Evolutionary conservation across 805 yeast genomes (phyloP), one percentile per base, ranked within the genome.

Genomic region (Starmerella floricola): DNA sequence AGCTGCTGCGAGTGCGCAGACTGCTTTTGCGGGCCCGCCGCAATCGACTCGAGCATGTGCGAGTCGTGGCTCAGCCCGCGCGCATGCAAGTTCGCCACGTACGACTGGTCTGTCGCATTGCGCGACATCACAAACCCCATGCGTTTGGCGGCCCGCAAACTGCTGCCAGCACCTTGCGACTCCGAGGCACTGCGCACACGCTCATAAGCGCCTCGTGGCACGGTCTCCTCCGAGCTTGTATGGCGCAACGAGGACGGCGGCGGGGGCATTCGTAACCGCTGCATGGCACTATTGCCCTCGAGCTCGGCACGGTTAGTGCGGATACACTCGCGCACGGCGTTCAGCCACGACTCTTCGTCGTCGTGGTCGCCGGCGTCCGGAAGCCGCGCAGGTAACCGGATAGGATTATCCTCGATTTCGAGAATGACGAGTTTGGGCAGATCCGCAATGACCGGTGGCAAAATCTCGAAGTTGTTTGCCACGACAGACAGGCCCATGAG

Each of bases 61-160:
- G 44, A 44, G 26, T 51, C 55, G 15, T 40, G 42, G 43, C 55
- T 51, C 79, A 71, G 1, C 67, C 72, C 47, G 65, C 72, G 15
- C 68, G 51, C 52, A 31, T 47, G 53, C 29, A 49, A 28, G 21
- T 34, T 48, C 3, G 53, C 53, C n/a, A 45, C 51, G 34, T 41
- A 41, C 10, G 52, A 43, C 18, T 41, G 39, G 8, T 47, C 52
- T 1, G 47, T 31, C 5, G 53, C 54, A 27, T 51, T 51, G 6
- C 48, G 32, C 19, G 47, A 49, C 57, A 54, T 50, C 16, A 80
- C 74, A 41, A 80, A 71, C 0, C 87, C 88, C 86, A 78, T 79
- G 48, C 88, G 65, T 55, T 79, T 74, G 0, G 83, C 82, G 42
- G 76, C 68, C n/a, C 80, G 69, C 6, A 77, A 65, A n/a, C 63